Percentiles rank a stretch among this genome's conserved stretches.
Evolutionary conservation across 169 alveolate genomes (phyloP).

Genomic region (Plasmodium vivax): DNA sequence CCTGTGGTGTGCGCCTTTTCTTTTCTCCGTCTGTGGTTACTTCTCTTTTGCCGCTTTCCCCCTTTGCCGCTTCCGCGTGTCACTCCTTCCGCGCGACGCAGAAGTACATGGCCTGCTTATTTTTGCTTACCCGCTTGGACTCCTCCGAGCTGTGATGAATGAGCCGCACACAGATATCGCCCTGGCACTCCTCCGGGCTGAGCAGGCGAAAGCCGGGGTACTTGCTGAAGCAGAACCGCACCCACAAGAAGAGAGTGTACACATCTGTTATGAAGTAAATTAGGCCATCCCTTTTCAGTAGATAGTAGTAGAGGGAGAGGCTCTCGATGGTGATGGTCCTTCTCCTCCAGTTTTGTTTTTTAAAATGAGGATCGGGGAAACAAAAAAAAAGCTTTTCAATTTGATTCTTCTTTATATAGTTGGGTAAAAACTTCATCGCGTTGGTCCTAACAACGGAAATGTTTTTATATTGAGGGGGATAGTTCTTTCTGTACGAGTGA

Average conservation of each 20-base stretch:
- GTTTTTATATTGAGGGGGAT: slow-evolving; percentile 77
- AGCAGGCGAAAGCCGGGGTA: slow-evolving; percentile 78
- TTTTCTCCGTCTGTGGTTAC: not conserved
- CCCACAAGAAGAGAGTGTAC: slow-evolving; percentile 87
- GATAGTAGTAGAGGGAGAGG: slow-evolving; percentile 82
- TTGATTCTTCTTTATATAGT: slow-evolving; percentile 85
- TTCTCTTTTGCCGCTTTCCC: not conserved
- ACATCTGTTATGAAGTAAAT: slow-evolving; percentile 89
- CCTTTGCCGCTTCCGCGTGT: not conserved
- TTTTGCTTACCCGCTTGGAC: slow-evolving; percentile 76
- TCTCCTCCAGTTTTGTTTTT: slow-evolving; percentile 89
- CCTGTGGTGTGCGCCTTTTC: not conserved
- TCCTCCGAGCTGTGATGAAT: slow-evolving; percentile 79
- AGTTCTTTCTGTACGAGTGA: slow-evolving; percentile 79
- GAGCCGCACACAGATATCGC: slow-evolving; percentile 76
- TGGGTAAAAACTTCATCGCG: slow-evolving; percentile 90
- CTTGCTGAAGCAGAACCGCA: slow-evolving; percentile 74
- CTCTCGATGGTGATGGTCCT: slow-evolving; percentile 85
- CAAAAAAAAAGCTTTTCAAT: slow-evolving; percentile 90
- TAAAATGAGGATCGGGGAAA: slow-evolving; percentile 94
- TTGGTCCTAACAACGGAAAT: slow-evolving; percentile 89
- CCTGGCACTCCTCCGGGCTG: slow-evolving; percentile 47
- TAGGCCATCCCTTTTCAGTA: slow-evolving; percentile 77
- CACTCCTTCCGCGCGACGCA: slow-evolving; percentile 68
- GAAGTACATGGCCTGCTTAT: slow-evolving; percentile 73